These are phyloP conservation scores for Suillus spraguei DNA, from an alignment of 768 basidiomycete species.

Conservation along the genomic window DNA sequence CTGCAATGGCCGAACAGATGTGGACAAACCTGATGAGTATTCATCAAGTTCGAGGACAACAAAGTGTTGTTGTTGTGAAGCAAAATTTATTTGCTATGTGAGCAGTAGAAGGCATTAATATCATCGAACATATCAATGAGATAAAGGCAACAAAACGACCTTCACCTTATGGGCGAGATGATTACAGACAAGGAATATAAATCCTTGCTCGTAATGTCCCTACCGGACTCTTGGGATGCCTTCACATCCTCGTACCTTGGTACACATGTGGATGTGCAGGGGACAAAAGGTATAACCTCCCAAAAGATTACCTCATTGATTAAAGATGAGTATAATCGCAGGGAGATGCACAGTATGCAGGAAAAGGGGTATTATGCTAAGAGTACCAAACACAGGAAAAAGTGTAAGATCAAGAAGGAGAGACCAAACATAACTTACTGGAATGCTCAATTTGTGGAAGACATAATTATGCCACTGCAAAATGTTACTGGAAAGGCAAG, in stretches of 20 bases:
- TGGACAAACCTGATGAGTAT: slow-evolving; percentile 7
- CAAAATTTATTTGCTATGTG: background rate
- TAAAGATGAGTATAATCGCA: background rate
- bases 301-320: background rate
- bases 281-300: background rate
- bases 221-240: slow-evolving; percentile 3
- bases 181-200: slow-evolving; percentile 2
- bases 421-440: no score
- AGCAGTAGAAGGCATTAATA: background rate
- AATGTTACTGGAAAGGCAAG: background rate
- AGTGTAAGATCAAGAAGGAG: no score
- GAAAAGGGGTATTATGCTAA: background rate
- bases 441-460: background rate
- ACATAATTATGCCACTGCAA: background rate
- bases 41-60: slow-evolving; percentile 10
- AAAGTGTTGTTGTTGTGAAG: background rate
- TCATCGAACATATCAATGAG: background rate
- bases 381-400: no score
- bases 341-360: background rate
- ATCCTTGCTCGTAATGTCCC: background rate
- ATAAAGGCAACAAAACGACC: background rate
- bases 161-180: background rate
- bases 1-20: no score
- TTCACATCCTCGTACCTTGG: slow-evolving; percentile 10
- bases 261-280: background rate